Evolutionary conservation across 2,329 filamentous ascomycete species (phyloP).

Genomic region (Exophiala calicioides): DNA sequence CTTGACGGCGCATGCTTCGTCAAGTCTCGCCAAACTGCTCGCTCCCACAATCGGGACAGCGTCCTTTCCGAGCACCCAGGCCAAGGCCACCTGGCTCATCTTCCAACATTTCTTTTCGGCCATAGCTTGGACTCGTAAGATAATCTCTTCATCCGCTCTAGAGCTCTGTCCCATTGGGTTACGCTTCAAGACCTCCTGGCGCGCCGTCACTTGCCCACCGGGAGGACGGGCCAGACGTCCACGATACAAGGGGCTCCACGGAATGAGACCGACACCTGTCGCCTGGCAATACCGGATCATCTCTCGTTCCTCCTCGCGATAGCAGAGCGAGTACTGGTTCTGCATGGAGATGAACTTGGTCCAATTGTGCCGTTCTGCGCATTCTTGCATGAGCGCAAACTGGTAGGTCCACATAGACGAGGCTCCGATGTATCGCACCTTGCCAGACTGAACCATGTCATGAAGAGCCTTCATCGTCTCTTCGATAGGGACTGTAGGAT

Average conservation of each 20-base stretch:
- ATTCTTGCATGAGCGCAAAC: slow-evolving; percentile 50
- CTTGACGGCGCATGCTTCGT: slow-evolving; percentile 58
- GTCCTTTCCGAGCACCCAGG: slow-evolving; percentile 60
- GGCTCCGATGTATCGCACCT: slow-evolving; percentile 39
- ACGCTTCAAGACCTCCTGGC: slow-evolving; percentile 47
- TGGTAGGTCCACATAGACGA: slow-evolving; percentile 39
- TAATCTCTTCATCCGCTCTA: slow-evolving; percentile 54
- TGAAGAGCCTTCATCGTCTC: slow-evolving; percentile 52
- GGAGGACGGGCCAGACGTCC: slow-evolving; percentile 52
- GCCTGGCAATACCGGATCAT: slow-evolving; percentile 46
- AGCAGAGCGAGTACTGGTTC: slow-evolving; percentile 43
- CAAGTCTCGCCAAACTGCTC: slow-evolving; percentile 59
- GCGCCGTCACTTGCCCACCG: slow-evolving; percentile 42
- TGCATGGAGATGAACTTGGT: slow-evolving; percentile 58
- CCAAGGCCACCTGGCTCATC: slow-evolving; percentile 66
- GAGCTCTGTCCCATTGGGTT: slow-evolving; percentile 46
- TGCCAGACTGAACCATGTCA: slow-evolving; percentile 47
- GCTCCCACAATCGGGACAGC: slow-evolving; percentile 64
- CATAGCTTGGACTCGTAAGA: slow-evolving; percentile 59
- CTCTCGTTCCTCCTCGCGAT: slow-evolving; percentile 52
- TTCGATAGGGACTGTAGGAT: slow-evolving; percentile 45
- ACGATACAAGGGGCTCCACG: slow-evolving; percentile 45
- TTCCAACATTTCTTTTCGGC: slow-evolving; percentile 58
- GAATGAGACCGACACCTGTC: slow-evolving; percentile 41
- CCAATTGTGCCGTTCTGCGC: slow-evolving; percentile 52